Evolutionary conservation across 1,284 basidiomycete genomes (phyloP).

Genomic region (Sphagnurus paluster): DNA sequence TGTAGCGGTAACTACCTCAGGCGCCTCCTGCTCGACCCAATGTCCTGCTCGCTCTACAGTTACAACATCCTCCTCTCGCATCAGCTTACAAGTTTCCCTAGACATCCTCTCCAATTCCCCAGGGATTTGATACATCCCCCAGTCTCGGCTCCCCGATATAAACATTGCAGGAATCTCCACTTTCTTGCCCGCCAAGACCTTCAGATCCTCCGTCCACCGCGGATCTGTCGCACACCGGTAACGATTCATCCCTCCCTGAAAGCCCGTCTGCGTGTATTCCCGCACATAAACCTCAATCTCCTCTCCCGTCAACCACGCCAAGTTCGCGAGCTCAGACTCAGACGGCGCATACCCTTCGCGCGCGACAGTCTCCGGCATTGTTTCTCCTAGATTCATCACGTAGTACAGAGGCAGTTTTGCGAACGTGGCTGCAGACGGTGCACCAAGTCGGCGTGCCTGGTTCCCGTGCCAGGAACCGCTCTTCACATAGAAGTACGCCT

Average conservation of each 20-base stretch:
- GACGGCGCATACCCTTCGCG: conserved; percentile 27
- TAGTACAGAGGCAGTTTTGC: conserved; percentile 59
- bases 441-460: conserved; percentile 37
- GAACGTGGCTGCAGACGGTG: conserved; percentile 31
- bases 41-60: conserved; percentile 59
- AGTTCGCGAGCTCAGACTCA: conserved; percentile 24
- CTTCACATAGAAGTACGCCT: conserved; percentile 61
- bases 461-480: conserved; percentile 52
- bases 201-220: conserved; percentile 33
- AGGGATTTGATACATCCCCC: conserved; percentile 58
- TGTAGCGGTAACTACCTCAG: conserved; percentile 39
- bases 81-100: conserved; percentile 31
- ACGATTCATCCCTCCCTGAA: conserved; percentile 61
- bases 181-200: conserved; percentile 37
- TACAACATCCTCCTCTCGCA: conserved; percentile 51
- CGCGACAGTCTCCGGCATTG: conserved; percentile 51
- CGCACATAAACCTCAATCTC: conserved; percentile 49
- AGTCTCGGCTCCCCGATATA: conserved; percentile 53
- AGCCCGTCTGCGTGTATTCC: conserved; percentile 54
- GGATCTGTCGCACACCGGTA: conserved; percentile 42
- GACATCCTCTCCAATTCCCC: conserved; percentile 44
- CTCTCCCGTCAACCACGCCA: conserved; percentile 49
- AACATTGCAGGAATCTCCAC: conserved; percentile 55
- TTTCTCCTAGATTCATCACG: conserved; percentile 52
- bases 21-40: conserved; percentile 61